Evolutionary conservation across 2,329 filamentous ascomycete species (phyloP), one percentile per base, ranked within the genome.

Genomic region (Neonectria punicea): DNA sequence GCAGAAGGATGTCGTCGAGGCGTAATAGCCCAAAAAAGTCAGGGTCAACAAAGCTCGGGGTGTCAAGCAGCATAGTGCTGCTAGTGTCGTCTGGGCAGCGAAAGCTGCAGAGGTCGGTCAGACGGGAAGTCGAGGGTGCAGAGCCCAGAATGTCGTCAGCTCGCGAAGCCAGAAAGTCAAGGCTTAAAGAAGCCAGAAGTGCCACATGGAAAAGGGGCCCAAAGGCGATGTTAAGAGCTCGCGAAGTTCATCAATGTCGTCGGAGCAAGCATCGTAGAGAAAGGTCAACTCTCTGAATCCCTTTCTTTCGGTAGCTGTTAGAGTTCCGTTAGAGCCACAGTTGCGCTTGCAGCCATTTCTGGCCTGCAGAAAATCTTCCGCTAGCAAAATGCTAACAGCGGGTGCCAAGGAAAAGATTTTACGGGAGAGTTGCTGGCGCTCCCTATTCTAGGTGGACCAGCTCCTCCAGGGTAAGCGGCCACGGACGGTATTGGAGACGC

Each of bases 91-190:
- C 53, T 55, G 64, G 60, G 64, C 56, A 63, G 64, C 53, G 51
- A 34, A 50, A 54, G 60, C 64, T 63, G 56, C 56, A 60, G 64
- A 66, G 46, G 59, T 63, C 59, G 59, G 64, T 66, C 64, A 60
- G 30, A 62, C n/a, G 61, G 57, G 58, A 44, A 51, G 53, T 56
- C 47, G 57, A 64, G 53, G 65, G 60, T 51, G 51, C 60, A 22
- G 46, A 47, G 64, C 47, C 55, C 53, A 39, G 28, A 56, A 56
- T 57, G 51, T 63, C 43, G 43, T 30, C 36, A 47, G 60, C 60
- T 63, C 60, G 60, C 53, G 60, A 63, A 62, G 59, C 59, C 53
- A 53, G 32, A 50, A 63, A 50, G 39, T 60, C 62, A 57, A 53
- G 57, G 51, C 41, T 44, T 11, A 28, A 57, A 53, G 28, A 32